Evolutionary conservation across 495 filamentous ascomycete genomes (phyloP), one percentile per base, ranked within the genome.

Genomic region (Peziza echinospora): DNA sequence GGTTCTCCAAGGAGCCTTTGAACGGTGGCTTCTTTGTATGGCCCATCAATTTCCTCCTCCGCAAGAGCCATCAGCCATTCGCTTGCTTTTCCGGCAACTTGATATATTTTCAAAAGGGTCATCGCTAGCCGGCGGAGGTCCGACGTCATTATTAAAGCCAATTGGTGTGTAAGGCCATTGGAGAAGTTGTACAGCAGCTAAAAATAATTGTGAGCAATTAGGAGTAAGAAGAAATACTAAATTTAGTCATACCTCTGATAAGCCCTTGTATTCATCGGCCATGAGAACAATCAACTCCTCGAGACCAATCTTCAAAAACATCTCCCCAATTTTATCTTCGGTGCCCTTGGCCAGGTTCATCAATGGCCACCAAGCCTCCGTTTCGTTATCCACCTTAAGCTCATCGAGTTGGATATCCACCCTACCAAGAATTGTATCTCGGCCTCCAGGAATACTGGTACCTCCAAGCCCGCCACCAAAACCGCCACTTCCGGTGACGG

Each of bases 21-120:
- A 3, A 23, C 41, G 16, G 41, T n/a, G 11, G 41, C 16, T 11
- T 19, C 21, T 43, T 5, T 21, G 4, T 19, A 43, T 19, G 41
- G 41, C 6, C 84, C 87, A 56, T 96, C 89, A 46, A 99, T 96
- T 60, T 99, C 89, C 53, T 93, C 85, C 58, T 99, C 91, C 9
- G 92, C 82, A 44, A 99, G 67, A 2, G 80, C 75, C 64, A 83
- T 89, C 23, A 99, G 71, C 89, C 89, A 99, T 44, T 93, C 84
- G 28, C 71, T 75, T 10, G 82, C 79, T 44, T 75, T 74, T 3
- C 84, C 85, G n/a, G 83, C 85, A 10, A 93, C 91, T 59, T 99
- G 89, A 56, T 82, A 99, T 45, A 99, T 91, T 55, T 93, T 84
- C 52, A 96, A 67, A 41, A 99, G 72, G 26, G 80, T 76, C 55